Evolutionary conservation across 441 rosid genomes (phyloP).

Genomic region (Populus trichocarpa): DNA sequence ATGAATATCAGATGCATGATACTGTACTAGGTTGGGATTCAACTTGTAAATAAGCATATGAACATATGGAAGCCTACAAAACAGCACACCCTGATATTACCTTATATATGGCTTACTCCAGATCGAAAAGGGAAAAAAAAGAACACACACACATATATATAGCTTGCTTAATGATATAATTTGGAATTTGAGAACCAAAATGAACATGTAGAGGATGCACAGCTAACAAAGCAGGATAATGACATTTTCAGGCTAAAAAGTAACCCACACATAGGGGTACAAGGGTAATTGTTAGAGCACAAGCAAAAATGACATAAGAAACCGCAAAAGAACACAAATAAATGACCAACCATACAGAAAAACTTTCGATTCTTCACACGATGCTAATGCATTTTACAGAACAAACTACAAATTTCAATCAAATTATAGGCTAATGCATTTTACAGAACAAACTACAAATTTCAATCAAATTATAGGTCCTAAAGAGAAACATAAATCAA

Average conservation of each 20-base stretch:
- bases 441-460: neutral
- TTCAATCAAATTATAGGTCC: neutral
- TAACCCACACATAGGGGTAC: neutral
- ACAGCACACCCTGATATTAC: neutral
- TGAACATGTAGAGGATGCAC: neutral
- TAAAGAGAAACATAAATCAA: neutral
- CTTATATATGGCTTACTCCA: neutral
- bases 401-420: neutral
- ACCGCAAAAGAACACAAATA: neutral
- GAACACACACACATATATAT: too few relatives aligned
- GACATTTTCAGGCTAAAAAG: neutral
- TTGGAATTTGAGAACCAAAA: neutral
- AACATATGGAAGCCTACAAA: neutral
- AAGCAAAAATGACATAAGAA: too few relatives aligned
- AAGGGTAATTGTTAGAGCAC: neutral
- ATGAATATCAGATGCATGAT: constrained; percentile 12
- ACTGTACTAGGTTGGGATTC: neutral
- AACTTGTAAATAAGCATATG: neutral
- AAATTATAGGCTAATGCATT: neutral
- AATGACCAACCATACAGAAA: neutral
- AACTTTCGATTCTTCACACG: neutral
- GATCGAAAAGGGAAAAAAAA: too few relatives aligned
- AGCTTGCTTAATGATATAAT: neutral
- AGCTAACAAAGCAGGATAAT: neutral
- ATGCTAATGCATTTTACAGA: neutral